Conservation (phyloP, 805 yeast genomes). For the Myxozyma mucilagina region DNA sequence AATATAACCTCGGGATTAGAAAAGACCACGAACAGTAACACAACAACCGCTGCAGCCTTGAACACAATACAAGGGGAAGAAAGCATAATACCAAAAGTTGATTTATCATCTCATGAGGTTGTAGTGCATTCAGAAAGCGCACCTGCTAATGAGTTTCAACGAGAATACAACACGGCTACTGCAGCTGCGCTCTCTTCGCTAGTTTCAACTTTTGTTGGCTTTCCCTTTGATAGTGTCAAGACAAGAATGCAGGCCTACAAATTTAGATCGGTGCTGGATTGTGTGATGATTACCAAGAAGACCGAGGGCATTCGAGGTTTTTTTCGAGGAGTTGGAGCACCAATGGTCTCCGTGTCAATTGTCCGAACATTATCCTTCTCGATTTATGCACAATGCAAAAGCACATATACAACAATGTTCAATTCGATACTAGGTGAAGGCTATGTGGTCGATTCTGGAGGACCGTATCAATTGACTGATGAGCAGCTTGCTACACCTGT, state of each 20-base stretch:
- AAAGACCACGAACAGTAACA: too few relatives aligned
- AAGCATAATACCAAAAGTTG: neutral
- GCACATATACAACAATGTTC: constrained; percentile 35
- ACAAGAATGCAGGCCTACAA: constrained; percentile 82
- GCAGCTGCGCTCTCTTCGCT: constrained; percentile 67
- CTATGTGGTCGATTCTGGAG: constrained; percentile 20
- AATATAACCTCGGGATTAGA: too few relatives aligned
- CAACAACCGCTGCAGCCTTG: neutral
- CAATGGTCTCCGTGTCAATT: constrained; percentile 38
- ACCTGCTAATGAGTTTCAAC: constrained; percentile 9
- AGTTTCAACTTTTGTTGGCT: constrained; percentile 68
- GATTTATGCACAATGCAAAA: constrained; percentile 58
- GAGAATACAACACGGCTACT: constrained; percentile 41
- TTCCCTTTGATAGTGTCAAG: constrained; percentile 82
- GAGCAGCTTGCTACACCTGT: constrained; percentile 18
- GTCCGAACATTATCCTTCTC: constrained; percentile 68
- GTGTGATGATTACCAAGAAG: constrained; percentile 55
- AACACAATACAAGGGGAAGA: neutral
- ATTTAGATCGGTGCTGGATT: constrained; percentile 57
- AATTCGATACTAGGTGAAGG: constrained; percentile 10
- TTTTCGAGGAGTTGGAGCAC: constrained; percentile 61
- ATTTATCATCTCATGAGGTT: neutral
- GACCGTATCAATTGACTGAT: constrained; percentile 12
- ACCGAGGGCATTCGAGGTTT: constrained; percentile 70
- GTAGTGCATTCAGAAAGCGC: neutral